Evolutionary conservation across 768 basidiomycete species (phyloP), one percentile per base, ranked within the genome.

Genomic region (Hericium coralloides): DNA sequence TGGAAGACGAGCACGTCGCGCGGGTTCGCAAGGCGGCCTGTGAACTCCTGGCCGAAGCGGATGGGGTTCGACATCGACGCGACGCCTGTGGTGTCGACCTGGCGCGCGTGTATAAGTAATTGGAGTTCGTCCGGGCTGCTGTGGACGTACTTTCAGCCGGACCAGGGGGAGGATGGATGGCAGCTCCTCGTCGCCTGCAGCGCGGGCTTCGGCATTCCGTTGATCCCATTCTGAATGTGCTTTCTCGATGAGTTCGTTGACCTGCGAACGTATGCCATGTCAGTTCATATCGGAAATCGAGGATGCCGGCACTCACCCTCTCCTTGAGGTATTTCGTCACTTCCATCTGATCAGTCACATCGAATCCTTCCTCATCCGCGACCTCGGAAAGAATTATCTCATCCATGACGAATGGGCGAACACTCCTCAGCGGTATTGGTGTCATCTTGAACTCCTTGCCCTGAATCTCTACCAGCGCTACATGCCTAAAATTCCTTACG

Each of bases 31-130:
- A 98, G 80, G 20, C 80, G 80, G 1, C 91, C 92, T 62, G 85
- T 81, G 69, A 98, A 98, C 68, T 95, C 91, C 68, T 95, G 94
- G 1, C 97, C 95, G 68, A 99, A 97, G 10, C 97, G 87, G 53
- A 95, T 87, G 22, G 95, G 95, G 68, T 99, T 99, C 55, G 89
- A 92, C 73, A 92, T 92, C 64, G 92, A 89, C 56, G 83, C 84
- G 8, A 93, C 89, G 45, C 88, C 90, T 0, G 95, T 91, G 0
- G 92, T 95, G 67, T 95, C 92, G 17, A 95, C 92, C 88, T 86
- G 25, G 31, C 12, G 25, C 10, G 10, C n/a, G 17, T 8, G 26
- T 47, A 43, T 22, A 38, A 58, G 31, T 38, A 57, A 6, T 14
- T 22, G 36, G 12, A 17, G 18, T 31, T 8, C 38, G 25, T n/a